phyloP scores from a whole-genome alignment of 192 early-diverging fungal genomes.

The Coemansia sp. region DNA sequence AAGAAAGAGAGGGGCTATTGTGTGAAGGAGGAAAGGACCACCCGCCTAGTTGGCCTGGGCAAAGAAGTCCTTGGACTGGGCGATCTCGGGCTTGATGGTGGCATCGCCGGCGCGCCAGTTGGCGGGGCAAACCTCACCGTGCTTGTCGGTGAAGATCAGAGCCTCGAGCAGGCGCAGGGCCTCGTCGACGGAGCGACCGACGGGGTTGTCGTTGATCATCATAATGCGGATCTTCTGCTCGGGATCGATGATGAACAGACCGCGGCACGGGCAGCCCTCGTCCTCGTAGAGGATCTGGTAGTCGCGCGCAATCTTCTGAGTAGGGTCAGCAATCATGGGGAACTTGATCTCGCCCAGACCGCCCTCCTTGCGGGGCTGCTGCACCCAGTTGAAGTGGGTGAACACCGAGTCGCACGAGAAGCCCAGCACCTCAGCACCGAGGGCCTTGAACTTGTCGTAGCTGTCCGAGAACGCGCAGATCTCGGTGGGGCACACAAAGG shows the following conservation, averaged over 20 bases:
- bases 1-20: neutral
- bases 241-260: constrained; percentile 90
- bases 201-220: constrained; percentile 86
- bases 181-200: constrained; percentile 86
- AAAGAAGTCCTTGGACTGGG: constrained; percentile 69
- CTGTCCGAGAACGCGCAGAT: constrained; percentile 89
- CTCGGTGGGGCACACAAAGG: constrained; percentile 92
- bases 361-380: constrained; percentile 80
- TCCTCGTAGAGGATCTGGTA: constrained; percentile 85
- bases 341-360: constrained; percentile 91
- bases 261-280: constrained; percentile 75
- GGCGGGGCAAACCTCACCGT: constrained; percentile 80
- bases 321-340: constrained; percentile 84
- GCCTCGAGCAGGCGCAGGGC: constrained; percentile 85
- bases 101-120: constrained; percentile 75
- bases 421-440: constrained; percentile 72
- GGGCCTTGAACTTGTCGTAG: constrained; percentile 73
- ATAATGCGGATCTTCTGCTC: constrained; percentile 81
- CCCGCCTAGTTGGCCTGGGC: constrained; percentile 28
- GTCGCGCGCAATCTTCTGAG: constrained; percentile 81
- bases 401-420: constrained; percentile 74
- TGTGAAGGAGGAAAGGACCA: neutral
- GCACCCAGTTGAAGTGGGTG: constrained; percentile 86
- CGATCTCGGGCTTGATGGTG: constrained; percentile 72
- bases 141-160: constrained; percentile 86